Conservation (phyloP, 2,329 filamentous ascomycete genomes). For the Cryphonectria radicalis region DNA sequence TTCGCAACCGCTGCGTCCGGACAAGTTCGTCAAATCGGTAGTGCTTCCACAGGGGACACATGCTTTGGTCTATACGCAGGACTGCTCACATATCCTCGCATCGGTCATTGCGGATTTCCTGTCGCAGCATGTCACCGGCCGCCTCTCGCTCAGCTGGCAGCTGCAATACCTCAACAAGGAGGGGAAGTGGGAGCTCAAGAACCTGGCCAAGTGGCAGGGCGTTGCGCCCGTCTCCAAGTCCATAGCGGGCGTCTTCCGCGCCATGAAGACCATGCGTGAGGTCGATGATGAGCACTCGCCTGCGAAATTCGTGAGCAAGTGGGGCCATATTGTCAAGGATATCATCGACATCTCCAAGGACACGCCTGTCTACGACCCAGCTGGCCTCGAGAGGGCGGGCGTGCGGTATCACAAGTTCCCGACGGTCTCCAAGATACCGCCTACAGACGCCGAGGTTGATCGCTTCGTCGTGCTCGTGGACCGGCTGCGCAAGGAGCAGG, state of each 20-base stretch:
- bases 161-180: constrained; percentile 84
- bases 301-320: constrained; percentile 68
- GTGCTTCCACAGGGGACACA: constrained; percentile 80
- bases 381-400: constrained; percentile 66
- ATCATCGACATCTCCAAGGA: constrained; percentile 93
- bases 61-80: constrained; percentile 79
- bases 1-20: constrained; percentile 52
- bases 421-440: constrained; percentile 89
- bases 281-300: constrained; percentile 85
- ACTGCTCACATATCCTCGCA: constrained; percentile 74
- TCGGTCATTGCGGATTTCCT: constrained; percentile 86
- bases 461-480: constrained; percentile 63
- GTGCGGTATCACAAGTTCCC: constrained; percentile 85
- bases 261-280: constrained; percentile 91
- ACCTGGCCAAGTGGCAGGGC: constrained; percentile 86
- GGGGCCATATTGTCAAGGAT: constrained; percentile 69
- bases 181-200: constrained; percentile 98
- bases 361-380: constrained; percentile 84
- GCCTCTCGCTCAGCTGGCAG: constrained; percentile 87
- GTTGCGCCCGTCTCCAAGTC: constrained; percentile 77
- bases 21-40: constrained; percentile 65
- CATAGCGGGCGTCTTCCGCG: constrained; percentile 80
- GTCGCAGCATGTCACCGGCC: constrained; percentile 71
- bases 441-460: constrained; percentile 58
- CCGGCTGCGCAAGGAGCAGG: constrained; percentile 61